Conservation (phyloP, 148 eudicot species). For the Cornus florida region DNA sequence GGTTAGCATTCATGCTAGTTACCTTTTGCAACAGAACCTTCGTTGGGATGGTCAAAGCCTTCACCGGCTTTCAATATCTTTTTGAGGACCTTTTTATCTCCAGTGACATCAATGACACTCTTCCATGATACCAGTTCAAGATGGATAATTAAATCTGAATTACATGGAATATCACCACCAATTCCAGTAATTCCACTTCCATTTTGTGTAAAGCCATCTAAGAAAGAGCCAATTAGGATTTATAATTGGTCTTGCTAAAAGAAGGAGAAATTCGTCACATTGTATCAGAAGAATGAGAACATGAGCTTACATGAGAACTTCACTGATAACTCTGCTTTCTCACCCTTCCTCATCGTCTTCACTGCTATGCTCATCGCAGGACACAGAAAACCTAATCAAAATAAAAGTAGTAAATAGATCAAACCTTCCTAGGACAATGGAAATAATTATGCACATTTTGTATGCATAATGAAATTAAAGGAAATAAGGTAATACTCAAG, state of each 20-base stretch:
- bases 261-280: background rate
- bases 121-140: constrained; percentile 49
- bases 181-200: constrained; percentile 11
- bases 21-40: constrained; percentile 47
- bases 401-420: background rate
- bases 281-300: background rate
- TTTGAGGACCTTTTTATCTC: constrained; percentile 41
- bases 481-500: background rate
- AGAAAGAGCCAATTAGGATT: constrained; percentile 5
- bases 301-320: constrained; percentile 37
- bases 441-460: background rate
- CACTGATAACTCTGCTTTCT: constrained; percentile 39
- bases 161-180: background rate
- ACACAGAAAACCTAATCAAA: constrained; percentile 3
- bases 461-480: background rate
- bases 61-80: constrained; percentile 35
- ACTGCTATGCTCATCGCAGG: constrained; percentile 49
- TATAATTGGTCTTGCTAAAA: background rate
- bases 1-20: background rate
- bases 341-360: constrained; percentile 48
- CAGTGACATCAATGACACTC: constrained; percentile 34
- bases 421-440: background rate
- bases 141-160: constrained; percentile 22
- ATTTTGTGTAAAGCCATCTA: constrained; percentile 37
- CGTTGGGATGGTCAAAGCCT: constrained; percentile 41